phyloP scores from a whole-genome alignment of 2,329 filamentous ascomycete genomes.

The Aureobasidium sp. region DNA sequence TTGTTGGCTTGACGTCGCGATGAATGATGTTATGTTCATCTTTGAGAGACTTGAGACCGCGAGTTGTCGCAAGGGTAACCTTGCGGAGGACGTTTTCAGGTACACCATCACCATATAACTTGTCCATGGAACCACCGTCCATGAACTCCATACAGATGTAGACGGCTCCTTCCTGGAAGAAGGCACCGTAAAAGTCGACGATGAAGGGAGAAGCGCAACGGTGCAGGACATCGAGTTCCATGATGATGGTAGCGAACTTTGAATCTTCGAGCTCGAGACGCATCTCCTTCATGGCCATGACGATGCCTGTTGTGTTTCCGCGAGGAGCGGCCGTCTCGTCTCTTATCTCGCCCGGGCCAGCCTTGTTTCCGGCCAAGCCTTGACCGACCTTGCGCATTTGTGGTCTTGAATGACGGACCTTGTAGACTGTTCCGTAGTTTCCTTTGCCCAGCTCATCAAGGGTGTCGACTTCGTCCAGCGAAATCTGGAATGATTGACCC shows the following conservation, averaged over 20 bases:
- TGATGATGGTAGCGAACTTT: conserved; percentile 94
- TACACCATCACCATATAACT: conserved; percentile 83
- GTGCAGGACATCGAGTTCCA: conserved; percentile 93
- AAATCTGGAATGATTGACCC: conserved; percentile 86
- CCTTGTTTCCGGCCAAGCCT: conserved; percentile 54
- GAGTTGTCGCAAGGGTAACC: conserved; percentile 81
- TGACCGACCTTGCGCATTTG: conserved; percentile 53
- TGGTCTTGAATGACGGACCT: conserved; percentile 77
- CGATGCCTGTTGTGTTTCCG: conserved; percentile 56
- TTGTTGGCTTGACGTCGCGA: conserved; percentile 97
- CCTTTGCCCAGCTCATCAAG: conserved; percentile 92
- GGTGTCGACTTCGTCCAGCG: conserved; percentile 89
- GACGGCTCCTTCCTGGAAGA: conserved; percentile 97
- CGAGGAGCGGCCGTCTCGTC: conserved; percentile 22
- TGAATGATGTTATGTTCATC: conserved; percentile 99
- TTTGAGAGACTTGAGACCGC: conserved; percentile 87
- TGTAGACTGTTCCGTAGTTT: conserved; percentile 97
- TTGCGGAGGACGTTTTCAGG: conserved; percentile 83
- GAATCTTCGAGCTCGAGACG: conserved; percentile 90
- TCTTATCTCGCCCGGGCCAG: conserved; percentile 33
- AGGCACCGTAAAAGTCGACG: conserved; percentile 97
- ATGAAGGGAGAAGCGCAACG: conserved; percentile 93
- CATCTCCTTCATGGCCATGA: conserved; percentile 99
- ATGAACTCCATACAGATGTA: conserved; percentile 99
- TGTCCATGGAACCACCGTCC: conserved; percentile 97